Base-by-base conservation (phyloP, 2,329 filamentous ascomycete genomes). In the Chrysoporthe deuterocubensis region DNA sequence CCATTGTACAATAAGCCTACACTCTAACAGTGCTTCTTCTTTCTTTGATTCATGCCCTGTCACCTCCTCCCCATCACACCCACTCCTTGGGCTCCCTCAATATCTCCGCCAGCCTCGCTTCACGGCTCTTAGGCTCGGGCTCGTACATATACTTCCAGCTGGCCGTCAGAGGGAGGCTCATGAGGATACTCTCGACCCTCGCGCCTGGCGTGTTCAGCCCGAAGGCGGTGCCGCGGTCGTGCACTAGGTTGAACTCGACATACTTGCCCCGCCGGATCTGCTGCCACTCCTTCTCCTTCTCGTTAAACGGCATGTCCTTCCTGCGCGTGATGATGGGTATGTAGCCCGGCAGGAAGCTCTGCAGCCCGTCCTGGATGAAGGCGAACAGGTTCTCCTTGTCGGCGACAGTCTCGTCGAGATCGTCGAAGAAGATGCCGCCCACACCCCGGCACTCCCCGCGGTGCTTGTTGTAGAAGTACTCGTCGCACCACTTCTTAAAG, bases 401-500 rank as follows among this genome's bases (percentile, higher is more conserved):
- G 70, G 94, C 93, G 74, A 95, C 92, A 1, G 88, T 87, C 74
- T 92, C 92, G 78, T 99, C 96, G 16, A 99, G 85, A 78, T 99
- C 96, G 79, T 99, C 96, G 76, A 99, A 99, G 87, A 99, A 99
- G 79, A 99, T 98, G 65, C 96, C 96, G 64, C 96, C 96, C 44
- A 99, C 82, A 67, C 96, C 96, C 61, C 96, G 91, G 59, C 89
- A 85, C 82, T 99, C 96, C 68, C 88, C 87, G 59, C 96, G 89
- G 82, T 99, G 96, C 78, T 94, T 95, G 80, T 97, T 92, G 83
- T 87, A 90, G 81, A 99, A 99, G 83, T 99, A 99, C 74, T 96
- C 89, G 78, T 99, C 96, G 78, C 96, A 99, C 96, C 96, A 99
- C 77, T 92, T 90, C 84, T 99, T 99, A 87, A 98, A 99, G 64